Evolutionary conservation across 768 basidiomycete genomes (phyloP).

Genomic region (Xerocomus spinulosus): DNA sequence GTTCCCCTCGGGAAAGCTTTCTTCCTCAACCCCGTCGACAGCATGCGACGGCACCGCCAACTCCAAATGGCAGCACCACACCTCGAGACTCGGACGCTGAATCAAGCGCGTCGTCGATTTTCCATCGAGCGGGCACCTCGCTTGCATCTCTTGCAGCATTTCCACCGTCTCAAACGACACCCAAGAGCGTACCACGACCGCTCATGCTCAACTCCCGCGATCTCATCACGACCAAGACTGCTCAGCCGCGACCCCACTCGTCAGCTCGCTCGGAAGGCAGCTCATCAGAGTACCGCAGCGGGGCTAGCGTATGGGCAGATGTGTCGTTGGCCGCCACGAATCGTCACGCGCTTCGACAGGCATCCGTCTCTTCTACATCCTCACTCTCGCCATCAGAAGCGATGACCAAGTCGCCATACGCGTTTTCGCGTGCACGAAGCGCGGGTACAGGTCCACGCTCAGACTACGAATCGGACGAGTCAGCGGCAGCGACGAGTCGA

Average conservation of each 20-base stretch:
- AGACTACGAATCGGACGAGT: slow-evolving; percentile 56
- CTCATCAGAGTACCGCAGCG: slow-evolving; percentile 29
- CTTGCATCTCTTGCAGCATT: slow-evolving; percentile 44
- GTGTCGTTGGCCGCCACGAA: slow-evolving; percentile 36
- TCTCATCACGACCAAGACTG: slow-evolving; percentile 31
- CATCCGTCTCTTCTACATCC: slow-evolving; percentile 61
- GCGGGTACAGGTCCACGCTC: slow-evolving; percentile 32
- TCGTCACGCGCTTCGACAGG: slow-evolving; percentile 39
- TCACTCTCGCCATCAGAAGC: slow-evolving; percentile 59
- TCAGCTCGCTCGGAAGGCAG: slow-evolving; percentile 34
- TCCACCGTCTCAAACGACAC: slow-evolving; percentile 26
- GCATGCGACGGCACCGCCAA: slow-evolving; percentile 27
- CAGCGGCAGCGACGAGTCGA: slow-evolving; percentile 38
- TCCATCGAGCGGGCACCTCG: slow-evolving; percentile 36
- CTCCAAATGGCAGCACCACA: slow-evolving; percentile 21
- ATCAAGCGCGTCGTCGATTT: slow-evolving; percentile 22
- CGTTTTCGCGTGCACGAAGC: slow-evolving; percentile 14
- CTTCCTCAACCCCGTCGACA: slow-evolving; percentile 35
- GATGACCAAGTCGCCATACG: slow-evolving; percentile 29
- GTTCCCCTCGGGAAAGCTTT: slow-evolving; percentile 53
- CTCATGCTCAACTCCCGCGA: slow-evolving; percentile 56
- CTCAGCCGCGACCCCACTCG: slow-evolving; percentile 18
- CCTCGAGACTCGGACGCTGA: slow-evolving; percentile 22
- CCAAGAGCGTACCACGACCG: slow-evolving; percentile 60
- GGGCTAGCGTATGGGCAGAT: slow-evolving; percentile 44